Evolutionary conservation across 306 rosid species (phyloP).

Genomic region (Oemleria cerasiformis): DNA sequence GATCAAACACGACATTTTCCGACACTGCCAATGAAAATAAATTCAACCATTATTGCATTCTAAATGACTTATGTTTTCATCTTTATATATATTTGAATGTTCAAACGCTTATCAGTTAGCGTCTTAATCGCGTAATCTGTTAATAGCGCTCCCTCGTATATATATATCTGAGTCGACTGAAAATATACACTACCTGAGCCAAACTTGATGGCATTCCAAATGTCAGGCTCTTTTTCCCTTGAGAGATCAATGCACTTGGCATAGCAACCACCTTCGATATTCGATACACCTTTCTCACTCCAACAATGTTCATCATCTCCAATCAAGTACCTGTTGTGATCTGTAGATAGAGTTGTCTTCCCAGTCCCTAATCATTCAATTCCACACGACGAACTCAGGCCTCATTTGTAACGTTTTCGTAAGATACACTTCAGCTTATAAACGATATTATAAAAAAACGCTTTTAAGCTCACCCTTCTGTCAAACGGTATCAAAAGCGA

Average conservation of each 20-base stretch:
- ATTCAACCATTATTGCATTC: neutral
- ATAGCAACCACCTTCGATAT: conserved; percentile 60
- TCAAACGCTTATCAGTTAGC: too few relatives aligned
- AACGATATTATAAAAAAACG: too few relatives aligned
- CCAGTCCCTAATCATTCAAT: conserved; percentile 30
- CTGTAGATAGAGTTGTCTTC: conserved; percentile 53
- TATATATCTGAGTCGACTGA: too few relatives aligned
- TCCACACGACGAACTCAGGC: too few relatives aligned
- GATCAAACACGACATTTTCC: conserved; percentile 87
- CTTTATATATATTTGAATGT: too few relatives aligned
- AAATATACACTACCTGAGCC: conserved; percentile 43
- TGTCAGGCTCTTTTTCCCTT: conserved; percentile 52
- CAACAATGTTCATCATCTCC: conserved; percentile 63
- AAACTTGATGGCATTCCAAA: conserved; percentile 58
- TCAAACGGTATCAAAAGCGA: too few relatives aligned
- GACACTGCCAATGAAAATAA: conserved; percentile 43
- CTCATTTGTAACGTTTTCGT: too few relatives aligned
- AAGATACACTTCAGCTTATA: too few relatives aligned
- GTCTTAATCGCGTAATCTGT: too few relatives aligned
- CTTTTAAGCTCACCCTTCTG: too few relatives aligned
- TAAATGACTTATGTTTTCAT: neutral
- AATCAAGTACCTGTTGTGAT: conserved; percentile 48
- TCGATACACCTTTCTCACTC: conserved; percentile 48
- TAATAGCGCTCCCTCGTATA: too few relatives aligned
- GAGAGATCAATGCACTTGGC: conserved; percentile 54